Percentiles rank a stretch among this genome's conserved stretches.
These are phyloP conservation scores for Euphorbia peplus DNA, from an alignment of 345 rosid genomes.

Conservation along the genomic window DNA sequence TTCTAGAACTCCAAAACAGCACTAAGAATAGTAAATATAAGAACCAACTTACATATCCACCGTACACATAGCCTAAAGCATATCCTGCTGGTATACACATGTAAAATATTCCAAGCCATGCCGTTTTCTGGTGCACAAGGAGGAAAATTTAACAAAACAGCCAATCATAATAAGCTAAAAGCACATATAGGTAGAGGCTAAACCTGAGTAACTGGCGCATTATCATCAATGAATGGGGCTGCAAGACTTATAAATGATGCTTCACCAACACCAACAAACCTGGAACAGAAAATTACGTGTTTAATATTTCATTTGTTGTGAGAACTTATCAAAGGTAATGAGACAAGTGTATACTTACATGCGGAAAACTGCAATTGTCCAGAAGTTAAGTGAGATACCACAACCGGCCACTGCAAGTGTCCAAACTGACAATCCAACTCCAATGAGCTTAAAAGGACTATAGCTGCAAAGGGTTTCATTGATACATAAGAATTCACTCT, in stretches of 20 bases:
- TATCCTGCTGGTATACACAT: constrained; percentile 96
- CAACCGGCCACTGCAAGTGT: constrained; percentile 76
- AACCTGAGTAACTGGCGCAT: constrained; percentile 84
- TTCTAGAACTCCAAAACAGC: not conserved
- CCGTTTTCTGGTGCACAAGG: constrained; percentile 63
- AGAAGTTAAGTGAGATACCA: constrained; percentile 75
- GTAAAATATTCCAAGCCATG: constrained; percentile 87
- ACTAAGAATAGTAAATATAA: not conserved
- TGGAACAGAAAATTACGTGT: constrained; percentile 25
- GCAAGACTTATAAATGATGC: constrained; percentile 98
- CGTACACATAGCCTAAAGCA: constrained; percentile 87
- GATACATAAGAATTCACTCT: constrained; percentile 15
- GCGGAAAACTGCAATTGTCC: constrained; percentile 82
- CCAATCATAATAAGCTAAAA: too few relatives aligned
- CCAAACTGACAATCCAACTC: constrained; percentile 88
- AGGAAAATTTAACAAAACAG: not conserved
- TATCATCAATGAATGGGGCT: constrained; percentile 95
- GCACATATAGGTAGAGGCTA: not conserved
- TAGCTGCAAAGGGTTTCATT: constrained; percentile 44
- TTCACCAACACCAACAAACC: constrained; percentile 98
- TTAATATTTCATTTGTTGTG: not conserved
- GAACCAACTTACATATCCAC: constrained; percentile 67
- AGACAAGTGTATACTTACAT: constrained; percentile 47
- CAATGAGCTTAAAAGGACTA: constrained; percentile 93
- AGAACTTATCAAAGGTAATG: not conserved